Percentiles rank a stretch among this genome's conserved stretches.
phyloP scores from a whole-genome alignment of 306 rosid species.

The Macrotyloma uniflorum region DNA sequence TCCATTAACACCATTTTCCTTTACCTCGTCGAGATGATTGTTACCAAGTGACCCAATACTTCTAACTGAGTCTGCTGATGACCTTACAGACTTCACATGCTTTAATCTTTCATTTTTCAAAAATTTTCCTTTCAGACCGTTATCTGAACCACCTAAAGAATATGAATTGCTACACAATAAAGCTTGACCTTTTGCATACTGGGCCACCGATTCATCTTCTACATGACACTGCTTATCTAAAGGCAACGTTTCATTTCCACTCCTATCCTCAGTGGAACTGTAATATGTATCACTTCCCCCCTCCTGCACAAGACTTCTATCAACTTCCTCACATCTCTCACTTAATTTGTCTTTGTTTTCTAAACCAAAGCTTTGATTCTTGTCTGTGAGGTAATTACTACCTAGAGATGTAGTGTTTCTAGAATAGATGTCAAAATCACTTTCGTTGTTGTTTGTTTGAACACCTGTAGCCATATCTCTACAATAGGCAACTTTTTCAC shows the following conservation, averaged over 20 bases:
- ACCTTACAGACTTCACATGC: slow-evolving; percentile 84
- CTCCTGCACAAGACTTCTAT: slow-evolving; percentile 42
- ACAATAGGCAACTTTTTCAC: slow-evolving; percentile 31
- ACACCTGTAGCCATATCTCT: slow-evolving; percentile 30
- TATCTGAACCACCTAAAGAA: slow-evolving; percentile 38
- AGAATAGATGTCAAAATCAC: slow-evolving; percentile 33
- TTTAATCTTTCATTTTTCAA: slow-evolving; percentile 61
- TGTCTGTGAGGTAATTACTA: slow-evolving; percentile 6
- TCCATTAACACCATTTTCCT: slow-evolving; percentile 53
- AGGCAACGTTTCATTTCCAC: slow-evolving; percentile 39
- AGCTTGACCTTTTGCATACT: slow-evolving; percentile 45
- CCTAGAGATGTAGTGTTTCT: slow-evolving; percentile 31
- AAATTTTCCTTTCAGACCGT: slow-evolving; percentile 45
- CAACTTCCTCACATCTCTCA: slow-evolving; percentile 42
- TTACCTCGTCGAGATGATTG: slow-evolving; percentile 51
- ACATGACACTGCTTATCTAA: slow-evolving; percentile 42
- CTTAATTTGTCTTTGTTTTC: slow-evolving; percentile 35
- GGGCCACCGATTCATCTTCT: slow-evolving; percentile 48
- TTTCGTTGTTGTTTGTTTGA: slow-evolving; percentile 32
- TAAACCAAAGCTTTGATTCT: slow-evolving; percentile 35
- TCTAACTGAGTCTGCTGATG: slow-evolving; percentile 62
- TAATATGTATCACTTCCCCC: slow-evolving; percentile 40
- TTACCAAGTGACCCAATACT: slow-evolving; percentile 44
- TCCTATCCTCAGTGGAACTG: slow-evolving; percentile 44
- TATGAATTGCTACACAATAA: slow-evolving; percentile 34